Base-by-base conservation (phyloP, 768 basidiomycete species). In the Boletus rufocinnamomeus region DNA sequence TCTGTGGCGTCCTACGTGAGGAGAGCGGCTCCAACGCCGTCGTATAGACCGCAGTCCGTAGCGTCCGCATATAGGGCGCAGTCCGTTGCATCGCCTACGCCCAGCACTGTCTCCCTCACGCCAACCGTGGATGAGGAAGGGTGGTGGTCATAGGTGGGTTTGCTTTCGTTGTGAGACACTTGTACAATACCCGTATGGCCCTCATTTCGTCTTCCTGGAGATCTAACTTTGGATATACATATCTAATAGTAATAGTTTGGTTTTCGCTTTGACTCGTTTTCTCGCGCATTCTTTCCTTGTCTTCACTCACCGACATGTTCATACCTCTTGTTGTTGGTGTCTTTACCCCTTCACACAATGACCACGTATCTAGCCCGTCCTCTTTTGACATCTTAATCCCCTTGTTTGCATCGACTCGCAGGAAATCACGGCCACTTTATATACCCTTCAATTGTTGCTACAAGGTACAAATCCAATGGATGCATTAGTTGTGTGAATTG, bases 71-170 rank as follows among this genome's bases (percentile, higher is more conserved):
- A n/a, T n/a, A n/a, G n/a, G 32, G 68, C 73, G 3, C 65, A 46
- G 14, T 73, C 76, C 43, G 69, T 76, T 21, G 79, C 85, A 16
- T 93, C 91, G 2, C 92, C 92, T 9, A 86, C 91, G 28, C 86
- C 84, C 27, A 93, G 92, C 66, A 82, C 77, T 2, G 85, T 87
- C n/a, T 90, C 89, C 23, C 77, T 82, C 30, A 80, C 85, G 10
- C 89, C 87, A 8, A 91, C 88, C 1, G 77, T 84, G 57, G 84
- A 83, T 43, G 79, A 84, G 2, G 87, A 93, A 48, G 92, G 91
- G 37, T 94, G 91, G 92, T 93, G 85, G 82, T 75, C 77, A 65
- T 90, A 71, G 45, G 16, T 17, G 43, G 50, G 23, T 28, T 13
- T 41, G n/a, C 35, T 16, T 41, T 51, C 25, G 21, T 41, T 44